Percentiles rank a stretch among this genome's conserved stretches.
Conservation (phyloP, 768 basidiomycete genomes). For the Rhizopogon rudus region DNA sequence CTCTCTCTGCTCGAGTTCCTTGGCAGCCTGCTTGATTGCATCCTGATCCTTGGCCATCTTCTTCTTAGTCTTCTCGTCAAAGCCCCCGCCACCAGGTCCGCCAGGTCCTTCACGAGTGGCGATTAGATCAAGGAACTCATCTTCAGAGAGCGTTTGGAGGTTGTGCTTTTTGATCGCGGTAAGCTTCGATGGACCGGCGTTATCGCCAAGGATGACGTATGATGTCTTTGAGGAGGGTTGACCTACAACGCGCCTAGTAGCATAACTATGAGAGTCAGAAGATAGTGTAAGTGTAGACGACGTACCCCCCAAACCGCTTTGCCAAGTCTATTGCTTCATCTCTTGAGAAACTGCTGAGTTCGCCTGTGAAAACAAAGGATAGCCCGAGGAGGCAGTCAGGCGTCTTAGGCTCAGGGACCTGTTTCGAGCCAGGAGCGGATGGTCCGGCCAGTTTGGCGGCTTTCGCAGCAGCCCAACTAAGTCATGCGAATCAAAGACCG, state of each 20-base stretch:
- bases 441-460: constrained; percentile 63
- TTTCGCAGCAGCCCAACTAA: constrained; percentile 47
- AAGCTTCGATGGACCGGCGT: constrained; percentile 89
- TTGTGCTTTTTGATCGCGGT: constrained; percentile 78
- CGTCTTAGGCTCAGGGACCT: constrained; percentile 62
- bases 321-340: constrained; percentile 86
- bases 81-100: constrained; percentile 25
- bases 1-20: constrained; percentile 75
- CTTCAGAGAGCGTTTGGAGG: constrained; percentile 75
- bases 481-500: background rate
- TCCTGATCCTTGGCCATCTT: constrained; percentile 78
- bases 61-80: constrained; percentile 80
- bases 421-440: constrained; percentile 50
- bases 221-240: constrained; percentile 89
- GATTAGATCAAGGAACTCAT: constrained; percentile 82
- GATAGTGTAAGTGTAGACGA: constrained; percentile 3
- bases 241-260: constrained; percentile 75
- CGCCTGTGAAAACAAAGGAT: constrained; percentile 94
- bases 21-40: constrained; percentile 66
- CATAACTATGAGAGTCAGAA: background rate
- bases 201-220: constrained; percentile 83
- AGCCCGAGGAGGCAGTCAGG: constrained; percentile 84
- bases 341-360: constrained; percentile 79
- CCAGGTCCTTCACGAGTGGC: constrained; percentile 57
- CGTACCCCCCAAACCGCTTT: constrained; percentile 91